Evolutionary conservation across 768 basidiomycete species (phyloP).

Genomic region (Termitomyces sp.): DNA sequence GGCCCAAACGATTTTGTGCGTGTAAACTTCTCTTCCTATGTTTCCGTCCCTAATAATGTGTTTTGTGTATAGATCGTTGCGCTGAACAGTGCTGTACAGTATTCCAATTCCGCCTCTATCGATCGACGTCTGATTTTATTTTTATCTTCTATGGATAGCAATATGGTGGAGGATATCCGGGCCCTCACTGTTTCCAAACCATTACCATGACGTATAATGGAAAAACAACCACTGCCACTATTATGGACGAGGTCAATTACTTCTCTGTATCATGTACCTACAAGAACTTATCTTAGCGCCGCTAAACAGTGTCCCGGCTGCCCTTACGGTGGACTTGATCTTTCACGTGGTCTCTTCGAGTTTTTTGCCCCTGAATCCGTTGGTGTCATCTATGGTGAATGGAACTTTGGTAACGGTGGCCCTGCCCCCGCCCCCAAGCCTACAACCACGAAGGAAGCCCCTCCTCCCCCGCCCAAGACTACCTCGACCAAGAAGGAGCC

Average conservation of each 20-base stretch:
- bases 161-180: constrained; percentile 57
- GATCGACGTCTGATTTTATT: background rate
- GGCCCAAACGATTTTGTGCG: constrained; percentile 37
- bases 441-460: constrained; percentile 16
- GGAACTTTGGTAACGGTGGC: constrained; percentile 33
- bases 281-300: background rate
- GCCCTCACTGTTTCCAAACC: constrained; percentile 52
- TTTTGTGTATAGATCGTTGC: constrained; percentile 46
- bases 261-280: background rate
- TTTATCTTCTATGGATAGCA: constrained; percentile 23
- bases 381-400: constrained; percentile 46
- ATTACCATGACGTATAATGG: constrained; percentile 62
- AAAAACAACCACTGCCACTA: constrained; percentile 47
- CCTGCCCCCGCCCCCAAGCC: constrained; percentile 15
- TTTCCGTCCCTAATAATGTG: background rate
- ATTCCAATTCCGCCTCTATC: background rate
- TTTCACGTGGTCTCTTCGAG: constrained; percentile 49
- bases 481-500: constrained; percentile 5
- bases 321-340: constrained; percentile 51
- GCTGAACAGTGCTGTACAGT: constrained; percentile 34
- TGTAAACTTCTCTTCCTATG: background rate
- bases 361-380: constrained; percentile 36
- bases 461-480: constrained; percentile 8
- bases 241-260: constrained; percentile 53
- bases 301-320: constrained; percentile 57